These are phyloP conservation scores for Coniochaeta ligniaria DNA, from an alignment of 2,329 filamentous ascomycete genomes.

Conservation along the genomic window DNA sequence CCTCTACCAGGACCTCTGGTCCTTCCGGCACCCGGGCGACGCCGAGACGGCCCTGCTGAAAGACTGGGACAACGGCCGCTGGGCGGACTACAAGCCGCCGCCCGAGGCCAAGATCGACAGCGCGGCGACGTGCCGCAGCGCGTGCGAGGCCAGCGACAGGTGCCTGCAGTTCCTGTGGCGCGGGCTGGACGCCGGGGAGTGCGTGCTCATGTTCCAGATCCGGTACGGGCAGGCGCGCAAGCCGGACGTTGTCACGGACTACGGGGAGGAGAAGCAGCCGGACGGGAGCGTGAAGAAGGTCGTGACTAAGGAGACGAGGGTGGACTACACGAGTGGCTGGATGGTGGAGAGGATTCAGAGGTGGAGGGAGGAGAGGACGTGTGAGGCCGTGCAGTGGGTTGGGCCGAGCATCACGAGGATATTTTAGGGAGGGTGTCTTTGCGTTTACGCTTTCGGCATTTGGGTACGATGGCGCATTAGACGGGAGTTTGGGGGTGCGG, in stretches of 20 bases:
- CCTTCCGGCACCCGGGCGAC: conserved; percentile 25
- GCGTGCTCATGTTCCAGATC: conserved; percentile 11
- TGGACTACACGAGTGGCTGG: conserved; percentile 14
- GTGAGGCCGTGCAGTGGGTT: conserved; percentile 12
- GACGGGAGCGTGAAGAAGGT: conserved; percentile 2
- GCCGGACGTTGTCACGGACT: conserved; percentile 1
- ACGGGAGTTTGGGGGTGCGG: background rate
- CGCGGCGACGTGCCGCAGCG: conserved; percentile 10
- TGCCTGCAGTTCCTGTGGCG: conserved; percentile 16
- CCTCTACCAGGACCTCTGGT: conserved; percentile 28
- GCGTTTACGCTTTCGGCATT: background rate
- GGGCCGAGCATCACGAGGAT: conserved; percentile 11
- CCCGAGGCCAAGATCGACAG: conserved; percentile 5
- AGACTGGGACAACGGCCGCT: conserved; percentile 13
- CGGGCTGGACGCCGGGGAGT: conserved; percentile 8
- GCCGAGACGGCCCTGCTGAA: conserved; percentile 3
- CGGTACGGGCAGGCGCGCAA: conserved; percentile 7
- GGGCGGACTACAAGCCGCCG: conserved; percentile 6
- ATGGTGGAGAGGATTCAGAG: conserved; percentile 9
- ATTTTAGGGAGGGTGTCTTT: background rate
- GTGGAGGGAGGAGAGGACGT: conserved; percentile 10
- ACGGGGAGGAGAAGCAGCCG: background rate
- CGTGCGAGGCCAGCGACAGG: conserved; percentile 9
- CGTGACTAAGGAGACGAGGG: conserved; percentile 2
- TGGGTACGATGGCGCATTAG: background rate